Base-by-base conservation (phyloP, 2,329 filamentous ascomycete genomes). In the Pestalotiopsis sp. region DNA sequence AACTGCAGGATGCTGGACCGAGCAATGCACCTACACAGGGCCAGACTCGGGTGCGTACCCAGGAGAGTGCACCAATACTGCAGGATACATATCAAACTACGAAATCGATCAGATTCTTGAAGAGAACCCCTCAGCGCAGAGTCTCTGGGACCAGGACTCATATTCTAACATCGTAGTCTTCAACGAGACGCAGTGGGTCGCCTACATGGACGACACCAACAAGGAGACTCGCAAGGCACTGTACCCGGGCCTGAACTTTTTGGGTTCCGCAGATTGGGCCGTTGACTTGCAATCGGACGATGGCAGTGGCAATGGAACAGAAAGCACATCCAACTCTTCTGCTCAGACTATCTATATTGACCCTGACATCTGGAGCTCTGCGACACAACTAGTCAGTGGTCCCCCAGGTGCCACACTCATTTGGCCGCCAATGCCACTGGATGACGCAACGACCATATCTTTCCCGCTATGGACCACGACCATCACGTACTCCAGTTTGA, bases 251-350 rank as follows among this genome's bases (percentile, higher is more conserved):
- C 71, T 75, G 59, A 78, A 78, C 68, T 78, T 80, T 68, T 75
- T 70, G 11, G 80, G 79, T 23, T 75, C 69, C 2, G 72, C 72
- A 2, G 79, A 82, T 69, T 82, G 79, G 80, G 79, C 79, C 2
- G 70, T 79, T 14, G 80, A 82, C 25, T 71, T 77, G 41, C 13
- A 74, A 31, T 36, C 14, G 4, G 72, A 71, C 36, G 49, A n/a
- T 57, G 52, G 52, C 52, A 17, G n/a, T 57, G 52, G 23, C 23
- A 25, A 25, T 57, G 52, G n/a, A n/a, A 25, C 17, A 57, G 7
- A 2, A 12, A 20, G 23, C 12, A 25, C 23, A 25, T 57, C 39
- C 9, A 41, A 41, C 39, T 41, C 39, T 41, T 41, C 39, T 14
- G 39, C 39, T 41, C 39, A 14, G 7, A 41, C 39, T 41, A 41